Percentiles rank a stretch among this genome's conserved stretches.
phyloP scores from a whole-genome alignment of 2,329 filamentous ascomycete genomes.

The Diplocarpon mali region DNA sequence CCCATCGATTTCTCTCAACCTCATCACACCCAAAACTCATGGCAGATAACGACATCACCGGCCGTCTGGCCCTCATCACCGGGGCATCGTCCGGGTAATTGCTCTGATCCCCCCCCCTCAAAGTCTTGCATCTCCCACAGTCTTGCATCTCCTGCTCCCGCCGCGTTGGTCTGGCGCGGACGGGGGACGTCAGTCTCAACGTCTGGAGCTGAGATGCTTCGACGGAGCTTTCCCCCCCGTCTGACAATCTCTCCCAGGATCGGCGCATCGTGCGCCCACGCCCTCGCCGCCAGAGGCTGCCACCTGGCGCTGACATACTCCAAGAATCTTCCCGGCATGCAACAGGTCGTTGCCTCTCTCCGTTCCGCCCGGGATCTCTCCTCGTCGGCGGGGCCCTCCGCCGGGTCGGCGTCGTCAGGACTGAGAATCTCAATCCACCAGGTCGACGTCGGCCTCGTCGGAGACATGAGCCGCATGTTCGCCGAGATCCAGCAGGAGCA shows the following conservation, averaged over 20 bases:
- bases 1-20: too few relatives aligned
- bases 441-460: conserved; percentile 44
- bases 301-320: conserved; percentile 49
- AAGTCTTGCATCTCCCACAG: background rate
- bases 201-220: too few relatives aligned
- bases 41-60: conserved; percentile 36
- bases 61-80: conserved; percentile 46
- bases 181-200: too few relatives aligned
- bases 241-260: conserved; percentile 34
- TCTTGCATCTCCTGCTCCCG: background rate
- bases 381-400: too few relatives aligned
- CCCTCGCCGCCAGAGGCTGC: conserved; percentile 40
- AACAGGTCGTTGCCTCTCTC: conserved; percentile 34
- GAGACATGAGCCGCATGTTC: conserved; percentile 43
- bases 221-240: too few relatives aligned
- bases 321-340: conserved; percentile 33
- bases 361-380: conserved; percentile 12
- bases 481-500: conserved; percentile 41
- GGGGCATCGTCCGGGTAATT: conserved; percentile 49
- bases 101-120: background rate
- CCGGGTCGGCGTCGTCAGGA: conserved; percentile 7
- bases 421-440: conserved; percentile 42
- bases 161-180: background rate
- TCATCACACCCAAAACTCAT: background rate
- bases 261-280: conserved; percentile 44